A percentile compares a stretch with the other conserved stretches of the same genome.
Conservation (phyloP, 1,139 yeast genomes). For the Wickerhamomyces sp. region DNA sequence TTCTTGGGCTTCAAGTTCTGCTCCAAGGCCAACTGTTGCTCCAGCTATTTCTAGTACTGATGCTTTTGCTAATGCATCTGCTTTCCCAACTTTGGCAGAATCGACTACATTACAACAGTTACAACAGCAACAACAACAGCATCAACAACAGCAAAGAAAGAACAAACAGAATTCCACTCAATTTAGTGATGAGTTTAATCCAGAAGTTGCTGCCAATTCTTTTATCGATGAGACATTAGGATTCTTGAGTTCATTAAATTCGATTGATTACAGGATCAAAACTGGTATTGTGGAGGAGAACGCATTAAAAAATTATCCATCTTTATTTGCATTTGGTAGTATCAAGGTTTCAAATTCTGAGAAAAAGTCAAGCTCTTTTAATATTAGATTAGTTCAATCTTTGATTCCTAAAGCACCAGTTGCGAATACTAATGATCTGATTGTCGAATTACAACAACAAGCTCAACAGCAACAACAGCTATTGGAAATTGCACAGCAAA, state of each 20-base stretch:
- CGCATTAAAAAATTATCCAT: slow-evolving; percentile 32
- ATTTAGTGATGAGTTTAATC: slow-evolving; percentile 26
- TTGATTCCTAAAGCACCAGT: slow-evolving; percentile 14
- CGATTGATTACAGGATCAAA: slow-evolving; percentile 30
- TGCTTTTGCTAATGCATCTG: slow-evolving; percentile 46
- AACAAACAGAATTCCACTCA: slow-evolving; percentile 18
- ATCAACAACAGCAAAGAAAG: slow-evolving; percentile 23
- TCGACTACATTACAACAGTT: slow-evolving; percentile 39
- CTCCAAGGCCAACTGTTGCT: slow-evolving; percentile 21
- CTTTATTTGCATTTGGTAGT: slow-evolving; percentile 38
- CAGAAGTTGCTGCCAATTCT: slow-evolving; percentile 29
- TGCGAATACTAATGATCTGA: background rate
- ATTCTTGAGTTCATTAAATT: slow-evolving; percentile 25
- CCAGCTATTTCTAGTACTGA: slow-evolving; percentile 35
- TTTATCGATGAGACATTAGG: slow-evolving; percentile 33
- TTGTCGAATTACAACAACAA: slow-evolving; percentile 18
- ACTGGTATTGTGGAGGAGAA: slow-evolving; percentile 30
- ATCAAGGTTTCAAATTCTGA: slow-evolving; percentile 21
- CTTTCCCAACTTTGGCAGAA: slow-evolving; percentile 73
- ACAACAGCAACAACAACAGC: slow-evolving; percentile 26
- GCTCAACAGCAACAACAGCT: slow-evolving; percentile 25
- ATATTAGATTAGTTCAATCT: slow-evolving; percentile 26
- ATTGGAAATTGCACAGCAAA: slow-evolving; percentile 25
- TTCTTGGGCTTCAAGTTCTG: slow-evolving; percentile 34
- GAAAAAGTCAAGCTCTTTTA: slow-evolving; percentile 24